phyloP scores from a whole-genome alignment of 306 rosid genomes.

The Carpinus fangiana region DNA sequence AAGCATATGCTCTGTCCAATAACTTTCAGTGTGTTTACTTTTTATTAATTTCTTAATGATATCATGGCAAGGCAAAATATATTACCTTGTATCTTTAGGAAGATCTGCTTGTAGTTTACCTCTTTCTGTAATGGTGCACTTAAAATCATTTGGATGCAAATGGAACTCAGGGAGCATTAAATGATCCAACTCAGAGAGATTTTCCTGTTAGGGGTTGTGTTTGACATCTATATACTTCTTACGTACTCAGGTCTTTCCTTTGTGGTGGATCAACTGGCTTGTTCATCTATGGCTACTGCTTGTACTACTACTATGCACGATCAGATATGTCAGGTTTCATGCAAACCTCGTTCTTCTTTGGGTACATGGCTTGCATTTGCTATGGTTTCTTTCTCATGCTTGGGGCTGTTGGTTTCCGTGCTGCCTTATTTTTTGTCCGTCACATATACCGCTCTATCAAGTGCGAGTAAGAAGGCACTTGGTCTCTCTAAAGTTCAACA shows the following conservation, averaged over 20 bases:
- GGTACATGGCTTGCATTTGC: slow-evolving; percentile 63
- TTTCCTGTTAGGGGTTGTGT: background rate
- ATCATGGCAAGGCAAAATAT: no score
- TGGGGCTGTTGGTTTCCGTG: slow-evolving; percentile 49
- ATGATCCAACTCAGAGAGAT: background rate
- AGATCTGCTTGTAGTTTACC: background rate
- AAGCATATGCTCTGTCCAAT: background rate
- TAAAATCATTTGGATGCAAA: background rate
- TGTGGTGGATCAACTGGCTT: slow-evolving; percentile 62
- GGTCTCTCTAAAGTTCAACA: slow-evolving; percentile 4
- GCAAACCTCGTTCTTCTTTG: slow-evolving; percentile 63
- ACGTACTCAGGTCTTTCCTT: slow-evolving; percentile 45
- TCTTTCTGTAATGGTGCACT: background rate
- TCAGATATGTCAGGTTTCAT: slow-evolving; percentile 61
- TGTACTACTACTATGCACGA: slow-evolving; percentile 49
- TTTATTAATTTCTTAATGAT: background rate
- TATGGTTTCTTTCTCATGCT: slow-evolving; percentile 63
- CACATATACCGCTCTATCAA: slow-evolving; percentile 50
- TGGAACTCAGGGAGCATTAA: background rate
- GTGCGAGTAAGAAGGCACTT: slow-evolving; percentile 39
- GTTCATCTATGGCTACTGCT: slow-evolving; percentile 49
- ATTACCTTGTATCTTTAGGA: background rate
- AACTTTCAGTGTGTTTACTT: background rate
- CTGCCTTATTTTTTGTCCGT: slow-evolving; percentile 44
- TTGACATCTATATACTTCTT: slow-evolving; percentile 19